These are phyloP conservation scores for Cryptosporidium meleagridis DNA, from an alignment of 169 alveolate species.

Conservation along the genomic window DNA sequence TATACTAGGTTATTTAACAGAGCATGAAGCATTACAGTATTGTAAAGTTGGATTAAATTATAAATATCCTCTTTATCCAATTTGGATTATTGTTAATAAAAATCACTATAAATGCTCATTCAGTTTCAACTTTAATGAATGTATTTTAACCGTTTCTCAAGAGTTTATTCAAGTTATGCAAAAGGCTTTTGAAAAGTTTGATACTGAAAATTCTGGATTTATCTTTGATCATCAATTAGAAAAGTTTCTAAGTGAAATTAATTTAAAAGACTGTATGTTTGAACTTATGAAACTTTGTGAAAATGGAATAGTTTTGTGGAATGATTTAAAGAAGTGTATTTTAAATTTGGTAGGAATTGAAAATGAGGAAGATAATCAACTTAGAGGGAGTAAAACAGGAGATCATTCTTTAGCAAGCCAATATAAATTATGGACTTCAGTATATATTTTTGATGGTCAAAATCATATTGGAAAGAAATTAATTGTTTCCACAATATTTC, in stretches of 20 bases:
- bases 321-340: slow-evolving; percentile 21
- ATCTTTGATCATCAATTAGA: slow-evolving; percentile 48
- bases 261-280: slow-evolving; percentile 5
- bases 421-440: slow-evolving; percentile 11
- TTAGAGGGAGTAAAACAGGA: neutral
- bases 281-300: neutral
- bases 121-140: slow-evolving; percentile 22
- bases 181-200: slow-evolving; percentile 65
- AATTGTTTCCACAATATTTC: slow-evolving; percentile 26
- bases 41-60: slow-evolving; percentile 86
- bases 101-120: slow-evolving; percentile 80
- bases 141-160: slow-evolving; percentile 39
- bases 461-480: neutral
- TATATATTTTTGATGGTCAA: slow-evolving; percentile 54
- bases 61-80: slow-evolving; percentile 83
- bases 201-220: slow-evolving; percentile 61
- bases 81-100: slow-evolving; percentile 84
- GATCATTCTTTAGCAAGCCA: neutral
- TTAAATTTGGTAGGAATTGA: slow-evolving; percentile 16
- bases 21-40: slow-evolving; percentile 84
- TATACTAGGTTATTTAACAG: slow-evolving; percentile 83
- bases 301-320: slow-evolving; percentile 67
- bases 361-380: neutral
- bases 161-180: slow-evolving; percentile 35
- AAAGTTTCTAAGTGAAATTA: slow-evolving; percentile 13